Conservation (phyloP, 148 eudicot genomes). For the Rhododendron kiyosumense region DNA sequence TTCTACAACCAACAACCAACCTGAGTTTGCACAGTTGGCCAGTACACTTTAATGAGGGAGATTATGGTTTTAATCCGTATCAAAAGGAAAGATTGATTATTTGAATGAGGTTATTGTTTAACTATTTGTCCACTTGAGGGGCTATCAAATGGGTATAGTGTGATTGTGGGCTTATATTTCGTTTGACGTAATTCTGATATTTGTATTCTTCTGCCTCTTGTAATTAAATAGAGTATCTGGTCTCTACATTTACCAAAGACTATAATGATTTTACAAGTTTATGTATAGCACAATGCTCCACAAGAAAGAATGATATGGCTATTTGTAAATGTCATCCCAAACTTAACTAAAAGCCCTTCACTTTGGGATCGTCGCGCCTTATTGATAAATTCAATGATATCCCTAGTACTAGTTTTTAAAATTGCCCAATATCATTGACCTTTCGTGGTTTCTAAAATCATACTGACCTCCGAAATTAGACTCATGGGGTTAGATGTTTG, state of each 20-base stretch:
- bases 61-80: no score
- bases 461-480: not conserved
- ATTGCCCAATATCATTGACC: not conserved
- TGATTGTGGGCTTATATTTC: no score
- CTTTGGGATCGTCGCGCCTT: not conserved
- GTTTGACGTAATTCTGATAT: no score
- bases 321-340: not conserved
- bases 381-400: not conserved
- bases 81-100: no score
- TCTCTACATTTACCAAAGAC: not conserved
- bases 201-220: no score
- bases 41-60: not conserved
- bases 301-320: not conserved
- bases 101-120: no score
- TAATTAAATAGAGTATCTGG: no score
- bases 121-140: no score
- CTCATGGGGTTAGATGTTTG: not conserved
- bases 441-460: not conserved
- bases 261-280: no score
- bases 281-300: not conserved
- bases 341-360: not conserved
- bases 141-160: no score
- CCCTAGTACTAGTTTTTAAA: not conserved
- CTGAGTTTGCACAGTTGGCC: not conserved
- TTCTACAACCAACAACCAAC: not conserved